Percentiles rank a stretch among this genome's conserved stretches.
Conservation (phyloP, 2,329 filamentous ascomycete genomes). For the Colletotrichum musae region DNA sequence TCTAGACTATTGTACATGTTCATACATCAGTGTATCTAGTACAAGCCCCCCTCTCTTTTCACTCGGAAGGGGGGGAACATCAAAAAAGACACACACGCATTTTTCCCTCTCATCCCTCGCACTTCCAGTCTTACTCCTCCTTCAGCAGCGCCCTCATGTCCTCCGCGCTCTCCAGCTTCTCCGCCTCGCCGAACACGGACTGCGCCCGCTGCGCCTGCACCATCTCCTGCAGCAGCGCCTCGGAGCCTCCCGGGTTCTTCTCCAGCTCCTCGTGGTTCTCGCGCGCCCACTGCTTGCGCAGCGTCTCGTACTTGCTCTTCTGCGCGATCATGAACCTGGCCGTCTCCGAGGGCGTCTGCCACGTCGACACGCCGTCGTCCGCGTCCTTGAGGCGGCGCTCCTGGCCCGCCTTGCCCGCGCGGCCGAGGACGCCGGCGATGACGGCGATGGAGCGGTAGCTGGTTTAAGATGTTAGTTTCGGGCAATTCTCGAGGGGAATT, state of each 20-base stretch:
- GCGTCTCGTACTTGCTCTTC: slow-evolving; percentile 45
- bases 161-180: slow-evolving; percentile 17
- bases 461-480: not conserved
- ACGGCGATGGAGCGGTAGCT: slow-evolving; percentile 87
- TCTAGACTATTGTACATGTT: slow-evolving; percentile 18
- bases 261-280: slow-evolving; percentile 47
- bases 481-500: not conserved
- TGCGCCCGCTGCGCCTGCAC: slow-evolving; percentile 31
- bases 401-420: slow-evolving; percentile 86
- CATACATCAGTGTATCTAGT: slow-evolving; percentile 23
- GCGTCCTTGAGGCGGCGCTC: slow-evolving; percentile 76
- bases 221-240: slow-evolving; percentile 53
- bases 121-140: not conserved
- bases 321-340: slow-evolving; percentile 54
- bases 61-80: too few relatives aligned
- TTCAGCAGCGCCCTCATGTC: slow-evolving; percentile 1
- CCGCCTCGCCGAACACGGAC: slow-evolving; percentile 20
- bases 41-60: not conserved
- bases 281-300: slow-evolving; percentile 55
- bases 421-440: slow-evolving; percentile 87
- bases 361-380: slow-evolving; percentile 73
- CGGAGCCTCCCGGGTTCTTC: slow-evolving; percentile 49
- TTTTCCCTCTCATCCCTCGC: not conserved
- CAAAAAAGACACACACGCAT: not conserved
- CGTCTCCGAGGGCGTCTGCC: slow-evolving; percentile 65